Base-by-base conservation (phyloP, 2,329 filamentous ascomycete species). In the Xylariaceae sp. region DNA sequence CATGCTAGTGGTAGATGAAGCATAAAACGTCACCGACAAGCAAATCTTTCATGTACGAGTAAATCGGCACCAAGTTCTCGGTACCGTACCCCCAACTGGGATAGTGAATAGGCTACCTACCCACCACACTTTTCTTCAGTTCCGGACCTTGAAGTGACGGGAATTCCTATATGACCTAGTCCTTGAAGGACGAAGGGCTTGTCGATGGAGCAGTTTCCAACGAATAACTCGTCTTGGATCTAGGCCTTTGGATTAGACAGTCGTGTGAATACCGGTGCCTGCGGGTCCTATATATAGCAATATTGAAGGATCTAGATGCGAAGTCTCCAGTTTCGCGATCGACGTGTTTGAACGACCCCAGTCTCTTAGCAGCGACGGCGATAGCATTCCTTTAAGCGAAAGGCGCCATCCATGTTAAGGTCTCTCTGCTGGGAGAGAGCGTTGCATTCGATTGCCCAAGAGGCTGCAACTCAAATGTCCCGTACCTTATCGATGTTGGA, bases 241-340 rank as follows among this genome's bases (percentile, higher is more conserved):
- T 21, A 29, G 29, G 36, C n/a, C 26, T 11, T 44, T 39, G 23
- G 48, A 24, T 29, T 37, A 29, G 29, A 16, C 40, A 28, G 34
- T 41, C 26, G 49, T 41, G 21, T 16, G 19, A 41, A 53, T 50
- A 49, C 39, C 44, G 37, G 39, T 29, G 21, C 29, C 14, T 53
- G 46, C 23, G 5, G 28, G 45, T 19, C 53, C 54, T 53, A 60
- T 60, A 57, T 53, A 60, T 60, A 60, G 53, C 46, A 49, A 29
- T n/a, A 34, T 29, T 40, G 46, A 54, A 39, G 34, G 26, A 24
- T 24, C 39, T 33, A 43, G 40, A 28, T 43, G 39, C 1, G 19
- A 54, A 58, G 39, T 49, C 58, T 43, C 49, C 28, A 24, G 58
- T 53, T 53, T 60, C 53, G 53, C 23, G 17, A 52, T 49, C 4